Base-by-base conservation (phyloP, 1,284 basidiomycete genomes). In the Ustilago sp. region DNA sequence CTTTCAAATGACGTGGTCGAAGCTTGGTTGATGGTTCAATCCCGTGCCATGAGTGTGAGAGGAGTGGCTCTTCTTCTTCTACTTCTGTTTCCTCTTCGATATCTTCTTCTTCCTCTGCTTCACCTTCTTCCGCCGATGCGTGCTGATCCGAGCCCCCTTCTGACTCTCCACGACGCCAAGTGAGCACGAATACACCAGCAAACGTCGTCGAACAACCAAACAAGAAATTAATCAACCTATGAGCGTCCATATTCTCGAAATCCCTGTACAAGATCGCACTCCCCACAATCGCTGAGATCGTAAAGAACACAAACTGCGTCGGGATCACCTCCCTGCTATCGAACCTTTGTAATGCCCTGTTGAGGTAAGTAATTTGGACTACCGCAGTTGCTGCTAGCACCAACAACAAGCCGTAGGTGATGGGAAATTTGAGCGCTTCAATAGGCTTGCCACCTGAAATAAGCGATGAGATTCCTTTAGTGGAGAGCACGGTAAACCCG, bases 221-320 rank as follows among this genome's bases (percentile, higher is more conserved):
- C 34, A 93, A 79, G 86, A 94, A 95, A n/a, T 92, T 93, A 63
- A 95, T 89, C 74, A 95, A 90, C 80, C 92, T 90, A 83, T 95
- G 92, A 84, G 79, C 68, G 39, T 77, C 77, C 63, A 79, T 74
- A 35, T 81, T 73, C 48, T 91, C 89, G 87, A 99, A 98, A 86
- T 98, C 96, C 38, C 93, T 92, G 84, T 96, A 99, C 3, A 98
- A 89, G 23, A 98, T 92, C 0, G 94, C 94, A 4, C 93, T 95
- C 31, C 95, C 95, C 52, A 94, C 88, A 77, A 99, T 96, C 4
- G 94, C 94, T 47, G 92, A 92, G 39, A 88, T 79, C 0, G 88
- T 88, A 80, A 89, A 89, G 69, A 96, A 89, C 47, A 97, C 94
- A 86, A 98, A 99, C 88, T 98, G 95, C 13, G 92, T 92, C 2